These are phyloP conservation scores for Globisporangium cylindrosporum DNA, from an alignment of 352 stramenopile species.

Conservation along the genomic window DNA sequence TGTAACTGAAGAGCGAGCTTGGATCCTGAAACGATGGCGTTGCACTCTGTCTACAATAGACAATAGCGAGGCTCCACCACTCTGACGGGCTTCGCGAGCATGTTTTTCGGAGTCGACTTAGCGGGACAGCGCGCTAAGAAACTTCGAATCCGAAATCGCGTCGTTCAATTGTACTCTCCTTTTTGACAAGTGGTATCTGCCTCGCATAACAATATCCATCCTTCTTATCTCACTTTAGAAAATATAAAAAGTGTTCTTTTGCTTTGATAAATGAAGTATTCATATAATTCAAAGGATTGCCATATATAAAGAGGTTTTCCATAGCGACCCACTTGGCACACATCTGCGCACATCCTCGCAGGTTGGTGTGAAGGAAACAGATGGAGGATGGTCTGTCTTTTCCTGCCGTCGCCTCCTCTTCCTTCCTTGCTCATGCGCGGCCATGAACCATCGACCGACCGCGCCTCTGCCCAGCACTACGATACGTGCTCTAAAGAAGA, in stretches of 20 bases:
- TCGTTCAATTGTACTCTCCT: slow-evolving; percentile 1
- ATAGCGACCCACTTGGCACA: background rate
- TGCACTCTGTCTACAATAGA: too few species aligned
- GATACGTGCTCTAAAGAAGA: background rate
- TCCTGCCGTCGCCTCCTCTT: background rate
- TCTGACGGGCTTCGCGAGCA: too few species aligned
- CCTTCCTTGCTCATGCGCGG: background rate
- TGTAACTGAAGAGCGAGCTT: background rate
- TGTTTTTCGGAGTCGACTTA: too few species aligned
- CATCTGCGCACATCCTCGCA: background rate
- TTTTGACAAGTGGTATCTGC: background rate
- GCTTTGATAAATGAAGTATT: background rate
- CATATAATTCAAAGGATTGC: background rate
- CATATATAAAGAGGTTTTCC: background rate
- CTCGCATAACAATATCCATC: background rate
- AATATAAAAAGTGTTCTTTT: background rate
- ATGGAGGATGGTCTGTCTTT: slow-evolving; percentile 5
- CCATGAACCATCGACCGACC: background rate
- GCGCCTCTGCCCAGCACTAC: background rate
- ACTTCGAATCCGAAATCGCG: background rate
- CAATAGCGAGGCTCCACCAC: too few species aligned
- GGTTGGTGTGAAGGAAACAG: background rate
- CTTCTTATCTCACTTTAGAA: background rate
- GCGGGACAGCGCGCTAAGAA: background rate
- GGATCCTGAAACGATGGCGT: too few species aligned